Evolutionary conservation across 768 basidiomycete species (phyloP).

Genomic region (Leccinum truebloodii): DNA sequence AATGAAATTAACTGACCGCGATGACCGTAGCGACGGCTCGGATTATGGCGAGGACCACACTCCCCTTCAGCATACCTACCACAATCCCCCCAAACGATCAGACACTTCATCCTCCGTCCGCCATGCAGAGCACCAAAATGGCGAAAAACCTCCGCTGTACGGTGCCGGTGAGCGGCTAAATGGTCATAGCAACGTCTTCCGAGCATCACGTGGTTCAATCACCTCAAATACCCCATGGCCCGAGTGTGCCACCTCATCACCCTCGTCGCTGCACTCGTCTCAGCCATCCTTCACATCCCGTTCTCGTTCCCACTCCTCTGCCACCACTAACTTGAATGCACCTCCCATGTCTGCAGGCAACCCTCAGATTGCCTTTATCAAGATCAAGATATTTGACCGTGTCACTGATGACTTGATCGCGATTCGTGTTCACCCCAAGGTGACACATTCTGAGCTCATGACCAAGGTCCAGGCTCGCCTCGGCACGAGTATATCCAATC

Average conservation of each 20-base stretch:
- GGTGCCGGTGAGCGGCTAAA: conserved; percentile 28
- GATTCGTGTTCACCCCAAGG: conserved; percentile 92
- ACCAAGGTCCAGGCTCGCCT: conserved; percentile 89
- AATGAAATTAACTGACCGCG: conserved; percentile 48
- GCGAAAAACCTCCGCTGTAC: conserved; percentile 33
- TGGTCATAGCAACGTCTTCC: conserved; percentile 19
- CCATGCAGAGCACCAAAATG: conserved; percentile 32
- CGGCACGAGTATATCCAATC: conserved; percentile 65
- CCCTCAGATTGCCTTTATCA: conserved; percentile 86
- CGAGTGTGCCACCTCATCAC: conserved; percentile 40
- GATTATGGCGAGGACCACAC: conserved; percentile 58
- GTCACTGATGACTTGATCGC: conserved; percentile 94
- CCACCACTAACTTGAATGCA: conserved; percentile 51
- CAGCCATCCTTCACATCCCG: conserved; percentile 55
- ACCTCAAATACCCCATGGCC: conserved; percentile 30
- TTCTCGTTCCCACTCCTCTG: conserved; percentile 59
- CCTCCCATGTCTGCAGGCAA: conserved; percentile 78
- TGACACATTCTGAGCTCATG: conserved; percentile 83
- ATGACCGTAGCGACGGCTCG: conserved; percentile 60
- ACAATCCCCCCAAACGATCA: conserved; percentile 44
- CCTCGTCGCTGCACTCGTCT: conserved; percentile 50
- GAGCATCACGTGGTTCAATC: conserved; percentile 34
- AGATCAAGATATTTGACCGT: conserved; percentile 97
- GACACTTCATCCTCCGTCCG: conserved; percentile 47
- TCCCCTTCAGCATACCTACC: conserved; percentile 40